Evolutionary conservation across 768 basidiomycete species (phyloP).

Genomic region (Hericium coralloides): DNA sequence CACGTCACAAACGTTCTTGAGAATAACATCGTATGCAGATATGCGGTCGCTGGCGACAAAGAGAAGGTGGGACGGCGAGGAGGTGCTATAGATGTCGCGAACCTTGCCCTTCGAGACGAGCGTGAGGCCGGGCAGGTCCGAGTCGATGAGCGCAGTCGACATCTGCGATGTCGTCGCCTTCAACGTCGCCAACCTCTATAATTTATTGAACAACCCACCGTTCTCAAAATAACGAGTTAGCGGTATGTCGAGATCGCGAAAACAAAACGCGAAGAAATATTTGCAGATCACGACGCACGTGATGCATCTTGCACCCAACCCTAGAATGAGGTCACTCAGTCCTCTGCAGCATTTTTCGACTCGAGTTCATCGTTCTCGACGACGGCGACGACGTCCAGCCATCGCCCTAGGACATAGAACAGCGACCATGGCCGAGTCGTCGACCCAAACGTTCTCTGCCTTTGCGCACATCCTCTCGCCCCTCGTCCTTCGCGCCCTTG

Average conservation of each 20-base stretch:
- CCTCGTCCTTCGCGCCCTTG: slow-evolving; percentile 80
- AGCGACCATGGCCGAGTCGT: neutral
- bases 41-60: slow-evolving; percentile 96
- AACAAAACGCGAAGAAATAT: no score
- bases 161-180: no score
- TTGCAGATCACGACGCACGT: no score
- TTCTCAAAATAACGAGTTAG: no score
- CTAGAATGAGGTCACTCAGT: no score
- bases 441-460: slow-evolving; percentile 26
- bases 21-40: slow-evolving; percentile 93
- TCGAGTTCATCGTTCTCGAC: neutral
- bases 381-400: neutral
- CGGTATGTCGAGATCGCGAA: no score
- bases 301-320: no score
- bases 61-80: slow-evolving; percentile 63
- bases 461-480: slow-evolving; percentile 78
- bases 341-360: neutral
- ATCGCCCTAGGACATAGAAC: neutral
- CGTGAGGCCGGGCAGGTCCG: slow-evolving; percentile 50
- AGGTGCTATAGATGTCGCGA: slow-evolving; percentile 83
- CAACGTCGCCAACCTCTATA: no score
- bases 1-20: slow-evolving; percentile 62
- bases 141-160: slow-evolving; percentile 35
- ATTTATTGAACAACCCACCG: no score
- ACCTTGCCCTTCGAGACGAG: slow-evolving; percentile 91